Conservation (phyloP, 495 filamentous ascomycete genomes). For the Neurospora pannonica region DNA sequence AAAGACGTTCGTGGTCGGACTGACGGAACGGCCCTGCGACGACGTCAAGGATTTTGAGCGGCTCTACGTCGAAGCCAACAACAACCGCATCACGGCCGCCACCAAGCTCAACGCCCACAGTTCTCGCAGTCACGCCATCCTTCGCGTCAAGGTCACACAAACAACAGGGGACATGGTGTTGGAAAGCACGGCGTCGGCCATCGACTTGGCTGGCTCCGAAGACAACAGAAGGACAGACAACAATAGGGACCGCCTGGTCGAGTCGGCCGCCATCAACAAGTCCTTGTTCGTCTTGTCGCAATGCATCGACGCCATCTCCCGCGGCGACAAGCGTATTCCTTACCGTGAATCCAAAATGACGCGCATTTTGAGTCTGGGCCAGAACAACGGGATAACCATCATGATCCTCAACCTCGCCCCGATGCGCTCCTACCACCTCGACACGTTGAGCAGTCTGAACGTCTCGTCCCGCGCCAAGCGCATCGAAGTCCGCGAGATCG, state of each 20-base stretch:
- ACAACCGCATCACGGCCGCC: conserved; percentile 80
- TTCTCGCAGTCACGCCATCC: conserved; percentile 84
- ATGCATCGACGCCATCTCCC: conserved; percentile 86
- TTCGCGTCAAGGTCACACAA: conserved; percentile 80
- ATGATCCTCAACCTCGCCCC: conserved; percentile 96
- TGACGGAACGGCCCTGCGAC: conserved; percentile 77
- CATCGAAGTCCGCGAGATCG: conserved; percentile 88
- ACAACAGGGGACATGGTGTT: conserved; percentile 59
- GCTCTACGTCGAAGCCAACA: conserved; percentile 89
- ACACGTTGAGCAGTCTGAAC: conserved; percentile 87
- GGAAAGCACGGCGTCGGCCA: conserved; percentile 81
- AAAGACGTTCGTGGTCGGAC: conserved; percentile 85
- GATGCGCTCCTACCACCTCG: conserved; percentile 77
- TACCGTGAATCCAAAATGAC: conserved; percentile 98
- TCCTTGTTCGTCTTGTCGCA: conserved; percentile 89
- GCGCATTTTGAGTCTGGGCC: conserved; percentile 79
- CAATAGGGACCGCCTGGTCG: conserved; percentile 82
- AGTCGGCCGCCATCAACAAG: conserved; percentile 99
- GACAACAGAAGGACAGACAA: conserved; percentile 94
- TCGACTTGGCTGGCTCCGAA: conserved; percentile 93
- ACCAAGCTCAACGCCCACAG: conserved; percentile 96
- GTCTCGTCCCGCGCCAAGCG: conserved; percentile 94
- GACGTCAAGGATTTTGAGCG: conserved; percentile 87
- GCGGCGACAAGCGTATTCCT: conserved; percentile 65
- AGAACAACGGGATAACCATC: conserved; percentile 90